Base-by-base conservation (phyloP, 805 yeast genomes). In the Saccharomyces kudriavzevii region DNA sequence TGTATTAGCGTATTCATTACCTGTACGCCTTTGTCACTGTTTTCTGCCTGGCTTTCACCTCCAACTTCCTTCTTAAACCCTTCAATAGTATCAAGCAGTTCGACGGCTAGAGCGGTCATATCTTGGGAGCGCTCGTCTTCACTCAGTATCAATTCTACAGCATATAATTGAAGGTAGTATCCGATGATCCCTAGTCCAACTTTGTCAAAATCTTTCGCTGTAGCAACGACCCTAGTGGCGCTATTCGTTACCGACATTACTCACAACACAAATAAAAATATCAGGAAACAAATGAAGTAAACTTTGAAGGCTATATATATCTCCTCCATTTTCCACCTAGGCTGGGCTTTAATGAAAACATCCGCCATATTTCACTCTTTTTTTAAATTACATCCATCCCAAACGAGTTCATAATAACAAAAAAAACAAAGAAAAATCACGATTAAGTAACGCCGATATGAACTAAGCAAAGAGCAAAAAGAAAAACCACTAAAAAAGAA, bases 71-170 rank as follows among this genome's bases (percentile, higher is more conserved):
- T 57, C 61, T 83, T 84, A 54, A 77, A 70, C 1, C 60, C 54
- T 64, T 94, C 99, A 40, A 94, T 81, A 2, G 78, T 79, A 62
- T 86, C 95, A 52, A 92, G 70, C 47, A 94, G 70, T 2, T 66
- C 63, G 48, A 84, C 71, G 0, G 92, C 88, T 59, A 80, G 81
- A 1, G 60, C 62, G 13, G 88, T 89, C 28, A 79, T 79, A 13
- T 77, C 85, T 6, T 80, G 79, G 1, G 72, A 60, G 24, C 78
- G 71, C 62, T 90, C 96, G 22, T 81, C 78, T 46, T 77, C 69
- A 40, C 75, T 75, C 22, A 92, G 71, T 3, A 92, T 83, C 60
- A 80, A 74, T 67, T 91, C 92, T 2, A 87, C 84, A 0, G 90
- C 87, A 63, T 85, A 84, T 49, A 85, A 65, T 56, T 74, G 66